phyloP scores from a whole-genome alignment of 768 basidiomycete genomes.

The Podaxis sp. region DNA sequence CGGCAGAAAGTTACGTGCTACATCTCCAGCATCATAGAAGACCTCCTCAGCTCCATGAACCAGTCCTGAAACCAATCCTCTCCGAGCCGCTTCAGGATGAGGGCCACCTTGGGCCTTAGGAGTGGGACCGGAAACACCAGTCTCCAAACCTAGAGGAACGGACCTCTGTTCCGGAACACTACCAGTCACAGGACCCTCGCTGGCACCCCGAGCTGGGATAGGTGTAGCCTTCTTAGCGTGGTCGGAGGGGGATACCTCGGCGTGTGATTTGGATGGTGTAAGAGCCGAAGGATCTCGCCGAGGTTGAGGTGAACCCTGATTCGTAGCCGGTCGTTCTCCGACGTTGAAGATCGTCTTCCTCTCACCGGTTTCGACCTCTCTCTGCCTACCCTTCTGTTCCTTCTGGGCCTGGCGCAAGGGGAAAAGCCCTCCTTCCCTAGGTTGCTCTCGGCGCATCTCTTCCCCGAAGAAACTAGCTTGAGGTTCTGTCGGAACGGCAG shows the following conservation, averaged over 20 bases:
- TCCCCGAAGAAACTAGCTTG: not conserved
- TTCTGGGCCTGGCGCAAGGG: not conserved
- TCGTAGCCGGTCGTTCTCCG: not conserved
- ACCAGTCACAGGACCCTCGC: too few relatives aligned
- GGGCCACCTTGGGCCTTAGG: too few relatives aligned
- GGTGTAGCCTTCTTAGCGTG: not conserved
- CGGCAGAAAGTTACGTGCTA: too few relatives aligned
- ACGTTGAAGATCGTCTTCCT: not conserved
- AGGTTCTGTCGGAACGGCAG: not conserved
- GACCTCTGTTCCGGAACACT: not conserved
- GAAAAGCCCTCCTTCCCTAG: not conserved
- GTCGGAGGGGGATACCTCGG: too few relatives aligned
- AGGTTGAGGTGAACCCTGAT: not conserved
- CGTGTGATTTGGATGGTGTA: not conserved
- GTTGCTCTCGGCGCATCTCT: too few relatives aligned
- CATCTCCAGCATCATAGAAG: too few relatives aligned
- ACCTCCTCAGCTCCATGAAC: too few relatives aligned
- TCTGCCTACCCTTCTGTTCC: conserved; percentile 10
- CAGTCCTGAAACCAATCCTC: too few relatives aligned
- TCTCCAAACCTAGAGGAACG: not conserved
- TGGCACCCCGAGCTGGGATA: not conserved
- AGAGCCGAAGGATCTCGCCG: not conserved
- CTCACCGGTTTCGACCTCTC: not conserved
- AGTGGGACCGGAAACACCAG: not conserved
- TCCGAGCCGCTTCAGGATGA: too few relatives aligned